Evolutionary conservation across 768 basidiomycete species (phyloP).

Genomic region (Butyriboletus loyo): DNA sequence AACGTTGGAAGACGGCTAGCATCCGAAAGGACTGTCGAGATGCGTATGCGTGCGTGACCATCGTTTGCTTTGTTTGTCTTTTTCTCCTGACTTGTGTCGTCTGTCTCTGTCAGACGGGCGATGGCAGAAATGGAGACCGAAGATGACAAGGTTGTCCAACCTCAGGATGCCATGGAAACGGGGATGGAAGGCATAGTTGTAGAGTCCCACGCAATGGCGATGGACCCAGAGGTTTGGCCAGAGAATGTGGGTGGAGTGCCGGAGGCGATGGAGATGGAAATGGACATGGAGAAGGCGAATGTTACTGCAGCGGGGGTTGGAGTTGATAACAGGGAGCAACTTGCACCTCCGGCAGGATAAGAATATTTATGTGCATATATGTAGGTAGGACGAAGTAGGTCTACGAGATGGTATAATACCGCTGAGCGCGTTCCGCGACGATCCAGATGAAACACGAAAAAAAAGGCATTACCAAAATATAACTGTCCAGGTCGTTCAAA

Average conservation of each 20-base stretch:
- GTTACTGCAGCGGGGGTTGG: neutral
- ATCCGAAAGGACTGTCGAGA: slow-evolving; percentile 55
- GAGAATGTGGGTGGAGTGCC: neutral
- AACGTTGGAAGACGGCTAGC: slow-evolving; percentile 57
- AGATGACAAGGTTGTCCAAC: slow-evolving; percentile 14
- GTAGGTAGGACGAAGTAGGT: neutral
- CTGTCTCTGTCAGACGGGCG: slow-evolving; percentile 34
- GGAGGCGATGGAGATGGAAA: neutral
- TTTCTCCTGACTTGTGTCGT: neutral
- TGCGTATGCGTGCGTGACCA: slow-evolving; percentile 55
- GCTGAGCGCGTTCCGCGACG: too few relatives aligned
- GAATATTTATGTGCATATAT: slow-evolving; percentile 9
- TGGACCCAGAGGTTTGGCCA: neutral
- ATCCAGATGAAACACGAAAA: too few relatives aligned
- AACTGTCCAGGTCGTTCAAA: too few relatives aligned
- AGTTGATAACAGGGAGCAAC: neutral
- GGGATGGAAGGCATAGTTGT: slow-evolving; percentile 9
- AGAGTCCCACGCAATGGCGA: neutral
- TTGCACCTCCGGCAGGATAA: slow-evolving; percentile 6
- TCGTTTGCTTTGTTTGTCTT: neutral
- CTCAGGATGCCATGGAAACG: neutral
- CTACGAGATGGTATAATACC: too few relatives aligned
- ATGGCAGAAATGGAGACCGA: slow-evolving; percentile 47
- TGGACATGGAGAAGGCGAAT: neutral
- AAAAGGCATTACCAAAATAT: too few relatives aligned